Evolutionary conservation across 371 early-diverging fungal genomes (phyloP).

Genomic region (Mortierella sp.): DNA sequence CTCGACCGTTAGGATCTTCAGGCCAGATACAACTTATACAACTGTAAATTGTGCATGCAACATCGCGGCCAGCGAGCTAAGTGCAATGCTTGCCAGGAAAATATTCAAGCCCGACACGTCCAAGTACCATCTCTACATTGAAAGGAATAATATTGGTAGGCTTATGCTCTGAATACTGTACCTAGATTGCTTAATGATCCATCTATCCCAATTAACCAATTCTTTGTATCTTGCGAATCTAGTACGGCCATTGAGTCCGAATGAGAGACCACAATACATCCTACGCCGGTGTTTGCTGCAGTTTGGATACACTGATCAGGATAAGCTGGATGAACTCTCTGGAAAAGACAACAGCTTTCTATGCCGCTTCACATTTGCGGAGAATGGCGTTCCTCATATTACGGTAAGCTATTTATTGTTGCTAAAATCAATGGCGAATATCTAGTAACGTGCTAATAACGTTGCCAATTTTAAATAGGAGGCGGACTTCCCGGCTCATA

Average conservation of each 20-base stretch:
- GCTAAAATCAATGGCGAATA: not conserved
- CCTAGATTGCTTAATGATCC: not conserved
- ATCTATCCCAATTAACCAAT: not conserved
- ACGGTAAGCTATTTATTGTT: slow-evolving; percentile 27
- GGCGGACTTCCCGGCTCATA: slow-evolving; percentile 23
- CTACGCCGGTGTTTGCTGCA: slow-evolving; percentile 77
- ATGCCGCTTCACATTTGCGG: slow-evolving; percentile 82
- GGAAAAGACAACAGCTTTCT: slow-evolving; percentile 90
- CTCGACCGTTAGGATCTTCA: slow-evolving; percentile 68
- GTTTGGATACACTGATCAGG: slow-evolving; percentile 83
- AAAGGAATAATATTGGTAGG: slow-evolving; percentile 70
- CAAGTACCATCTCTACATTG: slow-evolving; percentile 77
- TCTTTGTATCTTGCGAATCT: not conserved
- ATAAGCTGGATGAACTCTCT: slow-evolving; percentile 82
- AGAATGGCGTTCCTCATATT: slow-evolving; percentile 65
- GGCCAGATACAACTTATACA: slow-evolving; percentile 81
- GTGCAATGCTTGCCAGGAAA: slow-evolving; percentile 77
- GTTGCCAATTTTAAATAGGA: slow-evolving; percentile 11
- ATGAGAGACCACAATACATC: slow-evolving; percentile 80
- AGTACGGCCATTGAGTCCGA: slow-evolving; percentile 69
- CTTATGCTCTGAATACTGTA: not conserved
- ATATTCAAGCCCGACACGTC: slow-evolving; percentile 81
- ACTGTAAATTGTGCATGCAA: slow-evolving; percentile 75
- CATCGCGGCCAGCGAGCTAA: slow-evolving; percentile 79
- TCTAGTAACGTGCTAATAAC: not conserved